phyloP scores from a whole-genome alignment of 176 grass and related monocot species.

The Leersia perrieri region DNA sequence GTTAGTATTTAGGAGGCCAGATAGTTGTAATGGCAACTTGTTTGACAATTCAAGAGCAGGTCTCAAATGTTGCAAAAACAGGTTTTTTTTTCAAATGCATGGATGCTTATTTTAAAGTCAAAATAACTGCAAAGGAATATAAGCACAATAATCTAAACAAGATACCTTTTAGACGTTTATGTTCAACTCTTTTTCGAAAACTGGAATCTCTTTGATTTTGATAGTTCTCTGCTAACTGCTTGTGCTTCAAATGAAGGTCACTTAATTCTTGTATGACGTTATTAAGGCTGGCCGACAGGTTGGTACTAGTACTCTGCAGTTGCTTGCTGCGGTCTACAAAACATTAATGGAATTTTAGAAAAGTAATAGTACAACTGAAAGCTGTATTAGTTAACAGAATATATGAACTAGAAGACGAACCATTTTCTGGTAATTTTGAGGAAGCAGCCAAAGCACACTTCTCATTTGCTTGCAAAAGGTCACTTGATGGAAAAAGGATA shows the following conservation, averaged over 20 bases:
- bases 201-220: constrained; percentile 57
- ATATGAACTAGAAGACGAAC: constrained; percentile 30
- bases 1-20: background rate
- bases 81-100: background rate
- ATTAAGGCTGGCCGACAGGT: constrained; percentile 41
- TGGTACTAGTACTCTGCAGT: constrained; percentile 29
- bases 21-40: background rate
- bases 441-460: constrained; percentile 36
- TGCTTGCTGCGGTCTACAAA: constrained; percentile 45
- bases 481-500: constrained; percentile 35
- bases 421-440: constrained; percentile 50
- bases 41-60: background rate
- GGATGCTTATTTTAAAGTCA: background rate
- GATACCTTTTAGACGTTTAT: constrained; percentile 73
- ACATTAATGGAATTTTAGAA: constrained; percentile 24
- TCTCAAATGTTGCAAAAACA: background rate
- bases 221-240: constrained; percentile 42
- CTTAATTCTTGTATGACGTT: constrained; percentile 35
- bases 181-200: constrained; percentile 57
- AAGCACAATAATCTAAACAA: constrained; percentile 15
- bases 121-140: background rate
- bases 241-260: constrained; percentile 78
- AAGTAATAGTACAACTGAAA: background rate
- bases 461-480: constrained; percentile 47
- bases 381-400: background rate